A percentile compares a stretch with the other conserved stretches of the same genome.
Evolutionary conservation across 2,329 filamentous ascomycete species (phyloP).

Genomic region (Calonectria montana): DNA sequence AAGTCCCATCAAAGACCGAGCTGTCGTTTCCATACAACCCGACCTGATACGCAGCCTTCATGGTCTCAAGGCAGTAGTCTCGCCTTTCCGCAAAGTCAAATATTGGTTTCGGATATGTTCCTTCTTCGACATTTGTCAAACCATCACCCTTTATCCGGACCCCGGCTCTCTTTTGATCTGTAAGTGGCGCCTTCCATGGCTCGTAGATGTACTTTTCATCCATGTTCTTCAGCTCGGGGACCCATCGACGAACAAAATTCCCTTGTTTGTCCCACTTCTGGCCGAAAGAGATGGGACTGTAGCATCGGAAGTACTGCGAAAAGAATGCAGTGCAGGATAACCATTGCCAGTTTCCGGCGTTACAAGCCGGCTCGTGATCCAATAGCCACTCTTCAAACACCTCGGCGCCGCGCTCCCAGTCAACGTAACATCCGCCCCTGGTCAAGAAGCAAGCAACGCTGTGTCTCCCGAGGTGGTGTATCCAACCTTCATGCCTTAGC

Average conservation of each 20-base stretch:
- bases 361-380: constrained; percentile 80
- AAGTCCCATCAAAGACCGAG: constrained; percentile 70
- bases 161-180: constrained; percentile 76
- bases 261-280: constrained; percentile 82
- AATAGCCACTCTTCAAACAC: constrained; percentile 83
- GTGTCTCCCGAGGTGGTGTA: constrained; percentile 82
- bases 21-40: constrained; percentile 73
- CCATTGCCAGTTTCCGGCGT: constrained; percentile 84
- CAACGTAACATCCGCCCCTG: constrained; percentile 80
- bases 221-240: constrained; percentile 73
- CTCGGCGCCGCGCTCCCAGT: constrained; percentile 82
- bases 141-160: constrained; percentile 70
- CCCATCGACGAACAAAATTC: constrained; percentile 70
- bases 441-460: constrained; percentile 86
- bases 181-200: constrained; percentile 78
- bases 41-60: constrained; percentile 77
- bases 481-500: constrained; percentile 78
- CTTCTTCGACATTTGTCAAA: constrained; percentile 53
- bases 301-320: constrained; percentile 77
- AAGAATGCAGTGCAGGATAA: constrained; percentile 81
- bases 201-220: constrained; percentile 81
- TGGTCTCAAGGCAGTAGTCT: constrained; percentile 70
- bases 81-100: constrained; percentile 77
- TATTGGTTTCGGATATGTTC: constrained; percentile 79
- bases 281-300: constrained; percentile 77